Conservation (phyloP, 2,329 filamentous ascomycete species). For the Leptosphaerulina australis region DNA sequence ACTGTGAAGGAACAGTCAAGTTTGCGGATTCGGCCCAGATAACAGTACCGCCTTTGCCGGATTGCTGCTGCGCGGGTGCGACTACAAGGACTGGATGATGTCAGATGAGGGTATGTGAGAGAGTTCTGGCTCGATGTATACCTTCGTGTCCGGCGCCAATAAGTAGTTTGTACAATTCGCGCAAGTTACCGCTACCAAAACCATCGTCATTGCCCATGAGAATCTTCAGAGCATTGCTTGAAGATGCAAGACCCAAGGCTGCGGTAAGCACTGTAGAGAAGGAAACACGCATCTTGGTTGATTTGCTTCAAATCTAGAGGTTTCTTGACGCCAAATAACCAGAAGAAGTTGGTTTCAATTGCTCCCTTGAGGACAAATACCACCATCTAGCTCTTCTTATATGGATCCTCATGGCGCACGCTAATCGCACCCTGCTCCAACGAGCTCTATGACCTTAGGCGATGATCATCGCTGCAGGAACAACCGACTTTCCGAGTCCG, state of each 20-base stretch:
- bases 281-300: constrained; percentile 24
- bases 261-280: constrained; percentile 23
- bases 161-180: constrained; percentile 42
- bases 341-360: background rate
- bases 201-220: constrained; percentile 51
- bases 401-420: background rate
- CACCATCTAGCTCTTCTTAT: background rate
- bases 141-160: constrained; percentile 38
- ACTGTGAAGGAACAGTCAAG: constrained; percentile 53
- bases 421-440: background rate
- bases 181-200: constrained; percentile 46
- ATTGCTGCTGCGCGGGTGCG: constrained; percentile 52
- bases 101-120: background rate
- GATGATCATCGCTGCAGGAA: constrained; percentile 15
- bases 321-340: background rate
- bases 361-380: background rate
- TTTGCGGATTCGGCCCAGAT: constrained; percentile 54
- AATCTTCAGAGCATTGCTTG: constrained; percentile 40
- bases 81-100: constrained; percentile 49
- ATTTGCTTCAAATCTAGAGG: background rate
- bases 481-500: background rate
- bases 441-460: constrained; percentile 1
- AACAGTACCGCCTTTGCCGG: constrained; percentile 53
- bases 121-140: constrained; percentile 1
- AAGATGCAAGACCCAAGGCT: constrained; percentile 25